phyloP scores from a whole-genome alignment of 129 eudicot species.

The Flaveria sonorensis region DNA sequence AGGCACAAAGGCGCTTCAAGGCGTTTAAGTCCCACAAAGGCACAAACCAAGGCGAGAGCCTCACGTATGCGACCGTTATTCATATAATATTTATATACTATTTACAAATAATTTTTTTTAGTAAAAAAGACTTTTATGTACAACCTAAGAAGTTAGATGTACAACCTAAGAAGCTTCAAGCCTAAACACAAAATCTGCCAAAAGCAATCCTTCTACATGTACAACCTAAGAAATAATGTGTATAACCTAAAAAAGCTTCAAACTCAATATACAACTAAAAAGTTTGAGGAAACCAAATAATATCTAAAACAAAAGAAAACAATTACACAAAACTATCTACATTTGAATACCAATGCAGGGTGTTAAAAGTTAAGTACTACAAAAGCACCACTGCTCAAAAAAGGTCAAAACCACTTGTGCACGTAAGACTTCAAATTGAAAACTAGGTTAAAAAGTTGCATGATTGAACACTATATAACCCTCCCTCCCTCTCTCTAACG shows the following conservation, averaged over 20 bases:
- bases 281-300: not conserved
- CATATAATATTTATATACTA: not conserved
- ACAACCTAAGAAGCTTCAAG: not conserved
- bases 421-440: too few species aligned
- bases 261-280: not conserved
- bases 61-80: not conserved
- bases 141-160: not conserved
- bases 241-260: not conserved
- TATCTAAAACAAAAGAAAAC: not conserved
- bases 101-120: not conserved
- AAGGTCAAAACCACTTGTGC: too few species aligned
- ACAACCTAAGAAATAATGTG: not conserved
- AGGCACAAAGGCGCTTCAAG: not conserved
- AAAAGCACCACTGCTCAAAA: too few species aligned
- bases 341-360: too few species aligned
- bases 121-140: not conserved
- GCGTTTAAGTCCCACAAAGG: not conserved
- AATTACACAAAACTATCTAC: too few species aligned
- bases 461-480: too few species aligned
- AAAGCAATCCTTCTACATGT: not conserved
- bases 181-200: not conserved
- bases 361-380: too few species aligned
- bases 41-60: not conserved
- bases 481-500: too few species aligned
- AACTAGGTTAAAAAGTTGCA: too few species aligned